These are phyloP conservation scores for Fusarium newnesense DNA, from an alignment of 2,329 filamentous ascomycete genomes.

Conservation along the genomic window DNA sequence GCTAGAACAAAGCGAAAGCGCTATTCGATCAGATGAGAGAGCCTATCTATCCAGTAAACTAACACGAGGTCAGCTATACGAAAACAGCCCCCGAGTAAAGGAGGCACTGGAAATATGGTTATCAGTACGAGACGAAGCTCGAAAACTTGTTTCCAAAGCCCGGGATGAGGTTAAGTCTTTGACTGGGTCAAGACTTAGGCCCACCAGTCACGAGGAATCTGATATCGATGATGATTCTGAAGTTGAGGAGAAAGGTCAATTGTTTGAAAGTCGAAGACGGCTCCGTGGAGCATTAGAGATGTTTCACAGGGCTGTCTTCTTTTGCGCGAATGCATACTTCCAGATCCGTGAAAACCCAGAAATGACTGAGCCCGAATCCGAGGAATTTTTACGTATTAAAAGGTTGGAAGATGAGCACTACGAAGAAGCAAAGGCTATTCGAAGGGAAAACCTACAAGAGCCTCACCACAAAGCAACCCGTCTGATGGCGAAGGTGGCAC, in stretches of 20 bases:
- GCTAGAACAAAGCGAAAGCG: conserved; percentile 83
- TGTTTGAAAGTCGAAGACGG: conserved; percentile 69
- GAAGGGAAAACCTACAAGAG: conserved; percentile 80
- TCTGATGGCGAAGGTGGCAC: conserved; percentile 71
- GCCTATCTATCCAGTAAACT: conserved; percentile 71
- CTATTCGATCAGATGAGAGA: conserved; percentile 75
- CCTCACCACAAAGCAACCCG: conserved; percentile 49
- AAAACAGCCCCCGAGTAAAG: conserved; percentile 74
- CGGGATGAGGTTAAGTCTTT: conserved; percentile 69
- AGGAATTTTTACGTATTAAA: conserved; percentile 73
- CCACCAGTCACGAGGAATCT: conserved; percentile 8
- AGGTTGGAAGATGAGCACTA: conserved; percentile 78
- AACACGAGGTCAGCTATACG: conserved; percentile 79
- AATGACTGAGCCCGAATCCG: conserved; percentile 72
- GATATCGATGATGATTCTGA: conserved; percentile 49
- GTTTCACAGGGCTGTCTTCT: conserved; percentile 85
- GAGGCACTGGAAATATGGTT: conserved; percentile 79
- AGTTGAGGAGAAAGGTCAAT: conserved; percentile 50
- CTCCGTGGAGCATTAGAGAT: conserved; percentile 80
- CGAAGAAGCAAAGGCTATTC: conserved; percentile 78
- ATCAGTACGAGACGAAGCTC: conserved; percentile 61
- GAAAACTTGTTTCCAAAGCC: conserved; percentile 69
- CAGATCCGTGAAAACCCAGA: conserved; percentile 80
- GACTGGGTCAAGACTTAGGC: conserved; percentile 37
- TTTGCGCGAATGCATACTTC: conserved; percentile 83